Percentiles rank a stretch among this genome's conserved stretches.
Evolutionary conservation across 2,329 filamentous ascomycete species (phyloP).

Genomic region (Claviceps humidiphila): DNA sequence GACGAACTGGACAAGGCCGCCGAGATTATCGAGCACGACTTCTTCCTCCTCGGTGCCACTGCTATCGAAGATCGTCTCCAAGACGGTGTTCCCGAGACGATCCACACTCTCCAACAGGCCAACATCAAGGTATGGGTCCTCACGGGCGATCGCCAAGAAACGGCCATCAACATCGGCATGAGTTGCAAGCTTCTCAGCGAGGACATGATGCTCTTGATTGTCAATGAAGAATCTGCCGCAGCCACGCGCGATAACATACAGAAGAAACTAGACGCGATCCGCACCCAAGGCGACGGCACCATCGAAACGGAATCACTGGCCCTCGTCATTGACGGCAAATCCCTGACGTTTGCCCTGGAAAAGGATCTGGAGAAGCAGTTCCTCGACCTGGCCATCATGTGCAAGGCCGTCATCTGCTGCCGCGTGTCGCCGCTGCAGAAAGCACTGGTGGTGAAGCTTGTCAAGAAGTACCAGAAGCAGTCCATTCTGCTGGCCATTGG

Average conservation of each 20-base stretch:
- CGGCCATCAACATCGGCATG: slow-evolving; percentile 99
- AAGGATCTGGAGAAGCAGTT: slow-evolving; percentile 89
- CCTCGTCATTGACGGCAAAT: slow-evolving; percentile 91
- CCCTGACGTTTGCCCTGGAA: slow-evolving; percentile 82
- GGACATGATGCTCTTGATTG: slow-evolving; percentile 93
- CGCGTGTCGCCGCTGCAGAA: slow-evolving; percentile 96
- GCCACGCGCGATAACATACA: slow-evolving; percentile 78
- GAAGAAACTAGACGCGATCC: slow-evolving; percentile 87
- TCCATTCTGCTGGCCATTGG: slow-evolving; percentile 89
- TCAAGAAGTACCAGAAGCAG: slow-evolving; percentile 83
- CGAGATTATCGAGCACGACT: slow-evolving; percentile 86
- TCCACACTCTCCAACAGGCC: slow-evolving; percentile 89
- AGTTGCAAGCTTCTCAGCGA: slow-evolving; percentile 97
- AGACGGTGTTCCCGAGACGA: slow-evolving; percentile 95
- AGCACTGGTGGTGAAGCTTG: slow-evolving; percentile 91
- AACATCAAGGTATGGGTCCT: slow-evolving; percentile 98
- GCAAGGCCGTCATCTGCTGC: slow-evolving; percentile 97
- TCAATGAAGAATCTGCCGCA: slow-evolving; percentile 75
- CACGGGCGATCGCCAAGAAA: slow-evolving; percentile 95
- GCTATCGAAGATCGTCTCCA: slow-evolving; percentile 95
- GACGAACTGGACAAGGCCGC: slow-evolving; percentile 96
- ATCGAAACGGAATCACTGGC: slow-evolving; percentile 79
- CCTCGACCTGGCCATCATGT: slow-evolving; percentile 83
- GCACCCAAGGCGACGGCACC: slow-evolving; percentile 62
- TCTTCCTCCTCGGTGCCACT: slow-evolving; percentile 83